Evolutionary conservation across 805 yeast genomes (phyloP).

Genomic region (Hagleromyces aurorensis): DNA sequence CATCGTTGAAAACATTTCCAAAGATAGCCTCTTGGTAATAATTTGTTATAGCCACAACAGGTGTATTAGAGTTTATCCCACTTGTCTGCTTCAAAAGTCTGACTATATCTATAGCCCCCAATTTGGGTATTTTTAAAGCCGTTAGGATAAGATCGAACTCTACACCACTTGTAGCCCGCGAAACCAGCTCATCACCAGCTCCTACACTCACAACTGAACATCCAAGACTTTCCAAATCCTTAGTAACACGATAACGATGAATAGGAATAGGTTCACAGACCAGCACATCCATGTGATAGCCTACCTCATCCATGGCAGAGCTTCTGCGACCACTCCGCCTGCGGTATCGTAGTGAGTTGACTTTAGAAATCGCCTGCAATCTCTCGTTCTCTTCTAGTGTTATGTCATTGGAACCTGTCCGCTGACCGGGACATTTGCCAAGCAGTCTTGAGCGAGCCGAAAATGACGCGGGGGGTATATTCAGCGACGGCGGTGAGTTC

Average conservation of each 20-base stretch:
- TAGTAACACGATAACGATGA: constrained; percentile 58
- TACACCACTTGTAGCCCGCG: constrained; percentile 74
- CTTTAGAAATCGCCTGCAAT: constrained; percentile 23
- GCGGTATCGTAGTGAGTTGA: constrained; percentile 21
- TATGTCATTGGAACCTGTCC: constrained; percentile 17
- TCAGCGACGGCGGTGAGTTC: constrained; percentile 15
- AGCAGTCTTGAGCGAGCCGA: constrained; percentile 41
- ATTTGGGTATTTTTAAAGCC: constrained; percentile 58
- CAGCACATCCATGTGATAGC: constrained; percentile 49
- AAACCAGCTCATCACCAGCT: constrained; percentile 74
- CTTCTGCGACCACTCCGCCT: constrained; percentile 26
- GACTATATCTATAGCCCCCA: constrained; percentile 69
- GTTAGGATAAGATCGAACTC: constrained; percentile 79
- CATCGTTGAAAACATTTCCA: constrained; percentile 51
- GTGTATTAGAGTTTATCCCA: constrained; percentile 70
- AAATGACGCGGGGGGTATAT: constrained; percentile 53
- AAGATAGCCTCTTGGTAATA: constrained; percentile 58
- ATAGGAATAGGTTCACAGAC: constrained; percentile 85
- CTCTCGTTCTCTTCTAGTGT: constrained; percentile 21
- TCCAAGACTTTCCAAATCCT: constrained; percentile 57
- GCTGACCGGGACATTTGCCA: constrained; percentile 26
- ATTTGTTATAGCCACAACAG: constrained; percentile 67
- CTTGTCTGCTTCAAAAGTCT: constrained; percentile 68
- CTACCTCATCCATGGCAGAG: constrained; percentile 17
- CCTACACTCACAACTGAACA: constrained; percentile 73